These are phyloP conservation scores for Mortierella claussenii DNA, from an alignment of 192 early-diverging fungal species.

Conservation along the genomic window DNA sequence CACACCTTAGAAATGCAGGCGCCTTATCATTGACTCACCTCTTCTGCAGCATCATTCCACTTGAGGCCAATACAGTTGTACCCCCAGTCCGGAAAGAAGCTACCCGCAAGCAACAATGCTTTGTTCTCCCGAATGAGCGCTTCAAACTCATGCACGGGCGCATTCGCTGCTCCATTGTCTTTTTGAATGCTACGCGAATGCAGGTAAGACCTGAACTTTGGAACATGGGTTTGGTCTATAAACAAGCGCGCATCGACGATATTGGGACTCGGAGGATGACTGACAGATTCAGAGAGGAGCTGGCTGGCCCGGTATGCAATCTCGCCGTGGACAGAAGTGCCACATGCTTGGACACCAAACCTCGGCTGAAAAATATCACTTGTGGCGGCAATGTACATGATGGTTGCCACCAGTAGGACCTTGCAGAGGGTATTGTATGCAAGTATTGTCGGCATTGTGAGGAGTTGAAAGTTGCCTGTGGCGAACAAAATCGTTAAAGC, in stretches of 20 bases:
- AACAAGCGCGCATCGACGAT: too few relatives aligned
- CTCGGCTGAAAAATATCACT: too few relatives aligned
- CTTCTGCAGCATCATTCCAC: constrained; percentile 13
- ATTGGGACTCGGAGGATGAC: not conserved
- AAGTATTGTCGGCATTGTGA: too few relatives aligned
- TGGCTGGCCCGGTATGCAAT: constrained; percentile 1
- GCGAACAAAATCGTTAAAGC: too few relatives aligned
- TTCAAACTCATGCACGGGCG: constrained; percentile 5
- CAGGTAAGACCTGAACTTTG: not conserved
- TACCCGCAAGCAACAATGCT: constrained; percentile 1
- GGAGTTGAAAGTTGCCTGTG: too few relatives aligned
- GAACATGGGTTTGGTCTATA: not conserved
- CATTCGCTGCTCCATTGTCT: not conserved
- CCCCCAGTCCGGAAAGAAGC: constrained; percentile 19
- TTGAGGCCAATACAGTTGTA: constrained; percentile 14
- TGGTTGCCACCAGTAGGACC: too few relatives aligned
- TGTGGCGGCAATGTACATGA: too few relatives aligned
- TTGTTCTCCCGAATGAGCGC: not conserved
- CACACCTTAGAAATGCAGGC: not conserved
- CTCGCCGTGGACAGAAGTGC: not conserved
- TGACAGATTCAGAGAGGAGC: not conserved
- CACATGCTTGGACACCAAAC: constrained; percentile 2
- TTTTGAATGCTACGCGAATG: not conserved
- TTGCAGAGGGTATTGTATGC: too few relatives aligned
- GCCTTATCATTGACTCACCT: not conserved